A percentile compares a stretch with the other conserved stretches of the same genome.
Evolutionary conservation across 2,329 filamentous ascomycete species (phyloP).

Genomic region (Clonostachys rhizophaga): DNA sequence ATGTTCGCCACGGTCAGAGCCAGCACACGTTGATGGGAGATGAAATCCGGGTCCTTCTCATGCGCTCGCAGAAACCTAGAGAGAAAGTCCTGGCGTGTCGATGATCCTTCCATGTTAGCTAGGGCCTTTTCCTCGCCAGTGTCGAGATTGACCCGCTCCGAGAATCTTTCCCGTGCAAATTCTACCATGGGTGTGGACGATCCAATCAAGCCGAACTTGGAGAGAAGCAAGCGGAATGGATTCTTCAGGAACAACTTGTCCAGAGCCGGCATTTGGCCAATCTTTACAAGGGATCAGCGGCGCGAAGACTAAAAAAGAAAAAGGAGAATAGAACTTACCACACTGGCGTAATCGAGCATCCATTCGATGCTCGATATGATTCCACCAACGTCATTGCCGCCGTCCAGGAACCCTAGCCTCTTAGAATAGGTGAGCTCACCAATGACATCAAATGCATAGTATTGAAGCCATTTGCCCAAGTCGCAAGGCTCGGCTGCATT

Average conservation of each 20-base stretch:
- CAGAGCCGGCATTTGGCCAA: constrained; percentile 71
- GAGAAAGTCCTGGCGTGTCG: constrained; percentile 5
- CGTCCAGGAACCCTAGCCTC: constrained; percentile 37
- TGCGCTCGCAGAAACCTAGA: constrained; percentile 24
- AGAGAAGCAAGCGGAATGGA: constrained; percentile 63
- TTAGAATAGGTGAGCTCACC: constrained; percentile 37
- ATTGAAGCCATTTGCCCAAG: constrained; percentile 36
- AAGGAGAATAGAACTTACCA: constrained; percentile 6
- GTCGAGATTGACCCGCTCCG: constrained; percentile 46
- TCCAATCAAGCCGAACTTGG: constrained; percentile 62
- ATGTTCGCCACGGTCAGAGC: constrained; percentile 21
- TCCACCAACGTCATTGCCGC: constrained; percentile 35
- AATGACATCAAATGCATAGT: constrained; percentile 45
- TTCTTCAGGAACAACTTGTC: constrained; percentile 72
- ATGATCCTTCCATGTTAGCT: not conserved
- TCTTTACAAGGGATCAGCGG: constrained; percentile 22
- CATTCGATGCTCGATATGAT: constrained; percentile 23
- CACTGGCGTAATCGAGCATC: constrained; percentile 11
- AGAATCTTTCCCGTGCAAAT: constrained; percentile 65
- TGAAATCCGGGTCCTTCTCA: constrained; percentile 29
- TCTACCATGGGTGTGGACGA: constrained; percentile 66
- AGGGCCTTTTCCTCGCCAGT: constrained; percentile 1
- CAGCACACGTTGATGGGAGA: constrained; percentile 27
- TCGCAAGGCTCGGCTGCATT: constrained; percentile 30
- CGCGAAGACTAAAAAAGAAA: too few species aligned